phyloP scores from a whole-genome alignment of 768 basidiomycete species.

The Tricholomella constricta region DNA sequence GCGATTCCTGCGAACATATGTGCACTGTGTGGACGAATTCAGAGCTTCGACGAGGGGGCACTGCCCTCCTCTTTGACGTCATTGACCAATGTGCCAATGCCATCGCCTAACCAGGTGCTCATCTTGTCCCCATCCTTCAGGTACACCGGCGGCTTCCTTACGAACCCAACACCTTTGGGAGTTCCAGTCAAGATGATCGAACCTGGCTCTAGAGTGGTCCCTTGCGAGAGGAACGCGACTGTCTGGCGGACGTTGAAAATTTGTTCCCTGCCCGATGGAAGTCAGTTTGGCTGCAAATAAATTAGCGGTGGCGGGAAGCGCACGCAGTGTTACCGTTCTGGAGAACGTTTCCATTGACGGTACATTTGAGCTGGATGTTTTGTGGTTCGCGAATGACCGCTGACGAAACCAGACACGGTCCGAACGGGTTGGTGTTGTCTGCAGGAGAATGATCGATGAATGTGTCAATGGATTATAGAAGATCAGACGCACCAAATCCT shows the following conservation, averaged over 20 bases:
- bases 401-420: conserved; percentile 78
- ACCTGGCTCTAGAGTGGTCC: conserved; percentile 80
- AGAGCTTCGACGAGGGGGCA: conserved; percentile 34
- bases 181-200: conserved; percentile 84
- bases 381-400: conserved; percentile 67
- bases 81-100: conserved; percentile 81
- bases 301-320: conserved; percentile 24
- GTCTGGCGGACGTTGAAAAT: conserved; percentile 81
- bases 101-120: conserved; percentile 65
- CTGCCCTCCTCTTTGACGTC: conserved; percentile 69
- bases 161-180: conserved; percentile 82
- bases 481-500: conserved; percentile 61
- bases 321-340: conserved; percentile 84
- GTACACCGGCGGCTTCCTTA: conserved; percentile 66
- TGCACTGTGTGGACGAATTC: too few relatives aligned
- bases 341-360: conserved; percentile 64
- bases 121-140: conserved; percentile 77
- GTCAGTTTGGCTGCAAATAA: not conserved
- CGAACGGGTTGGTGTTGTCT: conserved; percentile 76
- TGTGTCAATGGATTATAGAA: not conserved
- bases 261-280: conserved; percentile 55
- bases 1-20: too few relatives aligned
- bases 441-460: not conserved
- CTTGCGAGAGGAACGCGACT: conserved; percentile 80
- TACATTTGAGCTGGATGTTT: conserved; percentile 58